Evolutionary conservation across 352 stramenopile species (phyloP), one percentile per base, ranked within the genome.

Genomic region (Phytophthora vignae): DNA sequence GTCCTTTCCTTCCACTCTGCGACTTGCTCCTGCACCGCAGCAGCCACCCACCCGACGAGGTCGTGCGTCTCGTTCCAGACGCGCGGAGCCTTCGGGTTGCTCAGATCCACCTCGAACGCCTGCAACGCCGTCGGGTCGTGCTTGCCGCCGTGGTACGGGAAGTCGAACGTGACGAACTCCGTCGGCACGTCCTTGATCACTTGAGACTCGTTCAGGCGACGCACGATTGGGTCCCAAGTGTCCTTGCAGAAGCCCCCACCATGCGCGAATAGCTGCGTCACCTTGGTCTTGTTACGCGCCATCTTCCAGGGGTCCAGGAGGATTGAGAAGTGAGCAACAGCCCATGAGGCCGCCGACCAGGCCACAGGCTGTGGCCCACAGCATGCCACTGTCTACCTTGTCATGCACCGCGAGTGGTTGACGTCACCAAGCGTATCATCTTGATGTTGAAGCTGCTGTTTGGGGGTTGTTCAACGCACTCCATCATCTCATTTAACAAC

Each of bases 221-320:
- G 70, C 7, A 67, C 70, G 59, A 87, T 87, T 5, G 82, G 79
- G n/a, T 78, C 49, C 82, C 82, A 90, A 0, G 62, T 77, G 6
- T 85, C 79, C 46, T 87, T 83, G 44, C 77, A 85, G 48, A 87
- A 87, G 14, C 77, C 71, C 1, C 67, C 58, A 25, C 77, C 81
- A 60, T 89, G 81, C 0, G 64, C 74, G 59, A 89, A 85, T 36
- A 89, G 55, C 48, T 85, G 52, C 50, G 77, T 82, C 64, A 82
- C 74, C 40, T 79, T 76, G 10, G 67, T 76, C 22, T 68, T 68
- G 19, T 7, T n/a, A 33, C 29, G 3, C 29, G 59, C 4, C 69
- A 76, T 76, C 15, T 25, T 33, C 22, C 33, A 15, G 22, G 3
- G 4, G 3, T 15, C 21, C 6, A 14, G 21, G 54, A 12, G 10